Percentiles rank a stretch among this genome's conserved stretches.
These are phyloP conservation scores for Camellia sinensis DNA, from an alignment of 148 eudicot genomes.

Conservation along the genomic window DNA sequence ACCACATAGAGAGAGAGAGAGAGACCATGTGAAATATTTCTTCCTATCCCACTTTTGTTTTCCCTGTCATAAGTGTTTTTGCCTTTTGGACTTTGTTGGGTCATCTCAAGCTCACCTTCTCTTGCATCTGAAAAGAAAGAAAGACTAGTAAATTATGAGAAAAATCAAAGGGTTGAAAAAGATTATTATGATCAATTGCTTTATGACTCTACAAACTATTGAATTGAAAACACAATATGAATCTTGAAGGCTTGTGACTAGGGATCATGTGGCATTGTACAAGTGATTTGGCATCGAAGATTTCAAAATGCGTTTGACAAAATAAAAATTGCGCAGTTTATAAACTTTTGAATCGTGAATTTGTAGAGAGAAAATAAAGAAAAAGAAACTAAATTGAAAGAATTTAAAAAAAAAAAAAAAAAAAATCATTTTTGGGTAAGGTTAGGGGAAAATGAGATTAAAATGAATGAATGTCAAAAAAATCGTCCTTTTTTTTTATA, in stretches of 20 bases:
- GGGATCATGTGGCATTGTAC: neutral
- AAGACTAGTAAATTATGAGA: neutral
- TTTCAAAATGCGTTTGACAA: neutral
- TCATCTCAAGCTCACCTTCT: slow-evolving; percentile 2
- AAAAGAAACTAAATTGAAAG: too few relatives aligned
- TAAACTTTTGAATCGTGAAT: too few relatives aligned
- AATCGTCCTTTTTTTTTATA: too few relatives aligned
- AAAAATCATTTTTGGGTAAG: too few relatives aligned
- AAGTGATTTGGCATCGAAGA: neutral
- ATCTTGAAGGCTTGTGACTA: slow-evolving; percentile 6
- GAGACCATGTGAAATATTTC: neutral
- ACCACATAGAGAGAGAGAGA: neutral
- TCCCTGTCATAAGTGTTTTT: neutral
- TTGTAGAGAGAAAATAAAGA: too few relatives aligned
- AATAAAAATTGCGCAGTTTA: neutral
- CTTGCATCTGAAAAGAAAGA: slow-evolving; percentile 4
- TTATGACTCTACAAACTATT: neutral
- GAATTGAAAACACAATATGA: neutral
- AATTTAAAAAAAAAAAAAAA: too few relatives aligned
- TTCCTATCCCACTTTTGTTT: neutral
- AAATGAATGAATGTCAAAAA: too few relatives aligned
- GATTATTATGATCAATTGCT: neutral
- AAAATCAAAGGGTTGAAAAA: neutral
- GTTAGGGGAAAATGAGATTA: too few relatives aligned
- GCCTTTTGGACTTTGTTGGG: slow-evolving; percentile 5